Conservation (phyloP, 768 basidiomycete genomes). For the Cystofilobasidium capitatum region DNA sequence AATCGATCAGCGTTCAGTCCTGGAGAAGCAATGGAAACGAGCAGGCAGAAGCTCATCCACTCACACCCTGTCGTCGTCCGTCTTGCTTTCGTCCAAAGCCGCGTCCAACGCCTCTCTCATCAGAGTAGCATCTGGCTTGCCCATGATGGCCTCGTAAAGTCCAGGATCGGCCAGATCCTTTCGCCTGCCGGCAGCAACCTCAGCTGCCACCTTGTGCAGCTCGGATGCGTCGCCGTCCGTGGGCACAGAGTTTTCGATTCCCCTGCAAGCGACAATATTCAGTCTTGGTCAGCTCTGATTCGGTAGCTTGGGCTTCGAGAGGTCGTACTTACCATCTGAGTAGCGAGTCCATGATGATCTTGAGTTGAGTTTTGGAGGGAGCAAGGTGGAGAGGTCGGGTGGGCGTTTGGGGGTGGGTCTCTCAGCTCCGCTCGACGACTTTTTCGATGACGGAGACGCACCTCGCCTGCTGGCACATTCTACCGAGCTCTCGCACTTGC, state of each 20-base stretch:
- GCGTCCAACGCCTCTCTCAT: constrained; percentile 54
- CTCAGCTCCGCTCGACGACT: too few species aligned
- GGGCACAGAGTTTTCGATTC: constrained; percentile 26
- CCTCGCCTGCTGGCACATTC: neutral
- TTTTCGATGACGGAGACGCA: neutral
- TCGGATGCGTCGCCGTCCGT: constrained; percentile 18
- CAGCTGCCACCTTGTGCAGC: constrained; percentile 25
- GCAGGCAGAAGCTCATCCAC: neutral
- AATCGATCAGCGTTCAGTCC: neutral
- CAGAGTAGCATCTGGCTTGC: constrained; percentile 65
- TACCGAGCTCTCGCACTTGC: too few species aligned
- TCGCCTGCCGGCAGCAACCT: constrained; percentile 30
- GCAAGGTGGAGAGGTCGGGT: neutral
- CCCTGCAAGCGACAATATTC: constrained; percentile 9
- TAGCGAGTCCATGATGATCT: too few species aligned
- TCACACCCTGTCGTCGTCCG: constrained; percentile 35
- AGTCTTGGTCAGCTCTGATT: too few species aligned
- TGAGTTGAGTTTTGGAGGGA: too few species aligned
- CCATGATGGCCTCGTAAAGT: constrained; percentile 76
- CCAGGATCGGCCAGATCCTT: constrained; percentile 50
- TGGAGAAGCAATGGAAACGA: neutral
- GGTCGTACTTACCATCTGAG: too few species aligned
- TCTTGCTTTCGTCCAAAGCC: constrained; percentile 34
- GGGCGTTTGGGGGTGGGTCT: neutral
- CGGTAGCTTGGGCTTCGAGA: too few species aligned